Base-by-base conservation (phyloP, 106 monocot genomes). In the Narthecium ossifragum region DNA sequence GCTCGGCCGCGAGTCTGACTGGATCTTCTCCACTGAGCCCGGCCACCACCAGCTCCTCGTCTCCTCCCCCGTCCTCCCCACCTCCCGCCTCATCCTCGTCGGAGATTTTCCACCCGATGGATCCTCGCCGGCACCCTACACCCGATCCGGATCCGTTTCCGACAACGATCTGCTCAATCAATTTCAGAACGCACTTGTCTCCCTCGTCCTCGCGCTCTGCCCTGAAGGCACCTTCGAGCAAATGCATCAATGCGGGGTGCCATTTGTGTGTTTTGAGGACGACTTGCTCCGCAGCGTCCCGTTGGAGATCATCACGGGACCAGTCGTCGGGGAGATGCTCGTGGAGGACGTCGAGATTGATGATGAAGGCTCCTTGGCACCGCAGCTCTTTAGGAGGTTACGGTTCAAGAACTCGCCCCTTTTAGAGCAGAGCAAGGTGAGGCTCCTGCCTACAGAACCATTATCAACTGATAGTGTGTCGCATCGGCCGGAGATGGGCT, bases 371-470 rank as follows among this genome's bases (percentile, higher is more conserved):
- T 32, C 71, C 1, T 43, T 49, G 17, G 48, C 24, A 1, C 55
- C 53, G 31, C 78, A 89, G 50, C 32, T 54, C 13, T 68, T 80
- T 49, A 46, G 94, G 52, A 63, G 94, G 51, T 52, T 96, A 62
- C 77, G 90, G 64, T 96, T 96, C 61, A 83, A 76, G 75, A 52
- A 83, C 46, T 71, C 84, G 86, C 94, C 94, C 18, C 83, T 80
- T 66, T 71, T 96, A 31, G 73, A 90, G 33, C 94, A 96, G 63
- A 63, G 78, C 26, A 86, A 96, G 73, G 83, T 90, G 24, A 72
- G 68, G 1, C 65, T 88, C 36, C 7, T 75, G n/a, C 66, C 80
- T 2, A n/a, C n/a, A n/a, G 45, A 67, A 21, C 2, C n/a, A 2
- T 20, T 15, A 0, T 24, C 22, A 26, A 9, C 31, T n/a, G 60